Base-by-base conservation (phyloP, 306 rosid species). In the Malus orientalis region DNA sequence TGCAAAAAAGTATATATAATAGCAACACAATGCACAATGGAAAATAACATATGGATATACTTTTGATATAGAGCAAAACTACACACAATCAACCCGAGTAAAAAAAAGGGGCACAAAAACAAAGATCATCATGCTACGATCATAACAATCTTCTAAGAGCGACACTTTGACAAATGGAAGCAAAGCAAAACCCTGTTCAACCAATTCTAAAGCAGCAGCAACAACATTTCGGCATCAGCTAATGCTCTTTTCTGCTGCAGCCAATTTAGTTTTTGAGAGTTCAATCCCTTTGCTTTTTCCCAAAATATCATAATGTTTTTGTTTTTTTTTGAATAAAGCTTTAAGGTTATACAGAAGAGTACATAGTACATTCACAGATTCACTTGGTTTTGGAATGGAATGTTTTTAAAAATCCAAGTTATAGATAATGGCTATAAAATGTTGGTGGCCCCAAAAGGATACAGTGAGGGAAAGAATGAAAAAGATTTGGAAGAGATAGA, bases 401-500 rank as follows among this genome's bases (percentile, higher is more conserved):
- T 49, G 59, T n/a, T 54, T 55, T 30, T 54, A n/a, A 36, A 19
- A 45, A 25, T 59, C 44, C 70, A 62, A 74, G 61, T 74, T 27
- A 62, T 61, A 74, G 5, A 45, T 45, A 45, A 62, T 20, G 27
- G 70, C 70, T 29, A 45, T 74, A 74, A 61, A 54, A 62, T 49
- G 18, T 16, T 64, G 23, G 30, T 44, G 69, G 42, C 59, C 69
- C 69, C 69, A 42, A 74, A 74, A 45, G 75, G 64, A 60, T 54
- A 79, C 18, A 75, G 67, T 36, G 81, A 44, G 71, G 54, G 73
- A 76, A 73, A 29, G 61, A 64, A 25, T 61, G 70, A 61, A 71
- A 71, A 71, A 69, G 66, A 23, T 69, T 71, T 68, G 38, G 70
- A 15, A 76, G 69, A 27, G 54, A 69, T 33, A 40, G 23, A 70